These are phyloP conservation scores for Megacollybia marginata DNA, from an alignment of 768 basidiomycete species.

Conservation along the genomic window DNA sequence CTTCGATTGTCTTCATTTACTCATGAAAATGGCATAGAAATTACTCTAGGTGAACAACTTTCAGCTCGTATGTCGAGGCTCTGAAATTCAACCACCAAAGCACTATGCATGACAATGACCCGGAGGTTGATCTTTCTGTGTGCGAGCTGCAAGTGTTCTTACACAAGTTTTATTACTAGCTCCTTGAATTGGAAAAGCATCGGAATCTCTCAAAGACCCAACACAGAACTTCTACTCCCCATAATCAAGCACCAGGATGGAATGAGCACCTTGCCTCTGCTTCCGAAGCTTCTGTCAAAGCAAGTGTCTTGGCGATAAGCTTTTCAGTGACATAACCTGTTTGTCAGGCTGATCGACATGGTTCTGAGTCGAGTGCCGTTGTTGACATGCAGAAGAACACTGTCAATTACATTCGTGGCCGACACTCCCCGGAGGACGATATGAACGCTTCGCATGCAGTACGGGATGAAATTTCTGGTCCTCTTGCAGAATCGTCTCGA, in stretches of 20 bases:
- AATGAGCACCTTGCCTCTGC: slow-evolving; percentile 56
- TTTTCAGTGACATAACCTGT: slow-evolving; percentile 1
- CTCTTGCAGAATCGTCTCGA: slow-evolving; percentile 16
- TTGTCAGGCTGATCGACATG: too few species aligned
- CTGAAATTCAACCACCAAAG: not conserved
- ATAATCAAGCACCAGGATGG: slow-evolving; percentile 60
- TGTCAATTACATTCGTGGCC: slow-evolving; percentile 31
- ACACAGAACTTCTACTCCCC: slow-evolving; percentile 40
- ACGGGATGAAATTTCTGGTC: not conserved
- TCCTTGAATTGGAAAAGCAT: slow-evolving; percentile 45
- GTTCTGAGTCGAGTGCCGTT: slow-evolving; percentile 11
- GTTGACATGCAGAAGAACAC: slow-evolving; percentile 33
- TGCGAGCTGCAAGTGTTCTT: not conserved
- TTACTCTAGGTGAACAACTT: not conserved
- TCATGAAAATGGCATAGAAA: too few species aligned
- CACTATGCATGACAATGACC: slow-evolving; percentile 1
- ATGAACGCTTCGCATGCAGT: slow-evolving; percentile 20
- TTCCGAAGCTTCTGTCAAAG: slow-evolving; percentile 66
- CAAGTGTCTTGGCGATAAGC: slow-evolving; percentile 7
- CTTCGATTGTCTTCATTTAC: too few species aligned
- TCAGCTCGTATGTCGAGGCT: too few species aligned
- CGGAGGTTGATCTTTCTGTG: not conserved
- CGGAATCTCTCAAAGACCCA: slow-evolving; percentile 39
- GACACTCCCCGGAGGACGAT: slow-evolving; percentile 30
- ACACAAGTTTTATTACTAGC: slow-evolving; percentile 17